These are phyloP conservation scores for Candida rishiriensis DNA, from an alignment of 805 yeast genomes.

Conservation along the genomic window DNA sequence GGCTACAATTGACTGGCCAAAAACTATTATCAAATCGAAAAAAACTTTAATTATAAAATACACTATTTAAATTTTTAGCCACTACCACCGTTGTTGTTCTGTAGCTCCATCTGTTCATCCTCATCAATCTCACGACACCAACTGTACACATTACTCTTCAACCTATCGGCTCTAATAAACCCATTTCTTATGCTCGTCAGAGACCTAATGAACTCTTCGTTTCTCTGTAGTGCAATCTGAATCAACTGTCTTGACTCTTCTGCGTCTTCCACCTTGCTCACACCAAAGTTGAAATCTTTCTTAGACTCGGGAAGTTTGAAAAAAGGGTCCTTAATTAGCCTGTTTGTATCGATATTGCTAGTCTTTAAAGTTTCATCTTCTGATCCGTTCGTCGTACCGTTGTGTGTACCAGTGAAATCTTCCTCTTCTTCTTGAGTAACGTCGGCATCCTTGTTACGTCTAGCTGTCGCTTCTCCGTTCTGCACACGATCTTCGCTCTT, in stretches of 20 bases:
- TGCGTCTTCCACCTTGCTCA: constrained; percentile 47
- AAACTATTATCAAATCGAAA: background rate
- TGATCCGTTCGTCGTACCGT: constrained; percentile 6
- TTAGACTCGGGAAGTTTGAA: constrained; percentile 55
- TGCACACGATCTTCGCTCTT: constrained; percentile 8
- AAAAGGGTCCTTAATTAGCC: constrained; percentile 47
- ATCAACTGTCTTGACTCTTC: constrained; percentile 69
- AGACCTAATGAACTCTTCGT: constrained; percentile 82
- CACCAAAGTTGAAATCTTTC: constrained; percentile 46
- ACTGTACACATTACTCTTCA: constrained; percentile 60
- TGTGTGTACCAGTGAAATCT: constrained; percentile 19
- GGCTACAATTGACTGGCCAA: background rate
- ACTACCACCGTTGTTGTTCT: background rate
- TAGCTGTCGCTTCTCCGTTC: constrained; percentile 1
- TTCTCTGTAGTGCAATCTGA: constrained; percentile 76
- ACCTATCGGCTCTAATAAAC: constrained; percentile 70
- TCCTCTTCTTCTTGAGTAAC: constrained; percentile 18
- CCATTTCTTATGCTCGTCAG: constrained; percentile 71
- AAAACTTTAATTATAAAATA: background rate
- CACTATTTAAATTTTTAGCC: background rate
- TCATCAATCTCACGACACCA: constrained; percentile 90
- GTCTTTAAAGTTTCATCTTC: background rate
- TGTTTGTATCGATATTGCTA: constrained; percentile 12
- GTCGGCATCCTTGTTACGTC: constrained; percentile 2
- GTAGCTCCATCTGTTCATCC: constrained; percentile 24